phyloP scores from a whole-genome alignment of 768 basidiomycete genomes.

The Boletus rex-veris region DNA sequence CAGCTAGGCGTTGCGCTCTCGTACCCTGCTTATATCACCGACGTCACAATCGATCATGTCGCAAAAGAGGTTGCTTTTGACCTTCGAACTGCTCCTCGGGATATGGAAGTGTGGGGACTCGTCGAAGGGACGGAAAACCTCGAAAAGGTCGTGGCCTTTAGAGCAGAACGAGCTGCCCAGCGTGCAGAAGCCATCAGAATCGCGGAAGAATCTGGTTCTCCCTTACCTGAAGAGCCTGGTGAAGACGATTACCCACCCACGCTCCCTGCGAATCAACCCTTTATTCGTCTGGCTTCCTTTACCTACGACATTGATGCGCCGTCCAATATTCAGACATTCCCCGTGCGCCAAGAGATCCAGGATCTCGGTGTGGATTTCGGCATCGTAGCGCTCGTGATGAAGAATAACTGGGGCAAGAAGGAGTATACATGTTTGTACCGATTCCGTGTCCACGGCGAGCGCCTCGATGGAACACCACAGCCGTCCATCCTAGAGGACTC shows the following conservation, averaged over 20 bases:
- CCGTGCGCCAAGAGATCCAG: conserved; percentile 62
- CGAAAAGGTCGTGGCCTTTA: conserved; percentile 56
- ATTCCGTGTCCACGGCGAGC: conserved; percentile 72
- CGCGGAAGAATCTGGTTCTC: conserved; percentile 30
- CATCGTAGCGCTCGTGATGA: conserved; percentile 73
- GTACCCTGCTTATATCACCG: conserved; percentile 50
- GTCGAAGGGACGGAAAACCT: conserved; percentile 76
- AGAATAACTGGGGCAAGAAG: conserved; percentile 83
- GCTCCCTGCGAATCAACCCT: conserved; percentile 46
- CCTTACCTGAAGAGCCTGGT: conserved; percentile 18
- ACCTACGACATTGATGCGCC: conserved; percentile 54
- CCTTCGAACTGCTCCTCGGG: conserved; percentile 72
- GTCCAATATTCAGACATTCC: conserved; percentile 74
- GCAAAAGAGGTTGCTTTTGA: conserved; percentile 79
- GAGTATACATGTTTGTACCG: conserved; percentile 90
- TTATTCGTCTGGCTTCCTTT: conserved; percentile 66
- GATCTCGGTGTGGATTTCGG: conserved; percentile 80
- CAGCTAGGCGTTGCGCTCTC: conserved; percentile 82
- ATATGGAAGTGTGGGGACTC: conserved; percentile 90
- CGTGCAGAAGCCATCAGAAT: conserved; percentile 33
- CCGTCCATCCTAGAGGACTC: conserved; percentile 30
- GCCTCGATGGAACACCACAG: conserved; percentile 40
- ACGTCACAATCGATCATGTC: conserved; percentile 86
- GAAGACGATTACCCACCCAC: conserved; percentile 44
- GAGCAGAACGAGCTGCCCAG: conserved; percentile 39